These are phyloP conservation scores for Diaporthe amygdali DNA, from an alignment of 2,329 filamentous ascomycete species.

Conservation along the genomic window DNA sequence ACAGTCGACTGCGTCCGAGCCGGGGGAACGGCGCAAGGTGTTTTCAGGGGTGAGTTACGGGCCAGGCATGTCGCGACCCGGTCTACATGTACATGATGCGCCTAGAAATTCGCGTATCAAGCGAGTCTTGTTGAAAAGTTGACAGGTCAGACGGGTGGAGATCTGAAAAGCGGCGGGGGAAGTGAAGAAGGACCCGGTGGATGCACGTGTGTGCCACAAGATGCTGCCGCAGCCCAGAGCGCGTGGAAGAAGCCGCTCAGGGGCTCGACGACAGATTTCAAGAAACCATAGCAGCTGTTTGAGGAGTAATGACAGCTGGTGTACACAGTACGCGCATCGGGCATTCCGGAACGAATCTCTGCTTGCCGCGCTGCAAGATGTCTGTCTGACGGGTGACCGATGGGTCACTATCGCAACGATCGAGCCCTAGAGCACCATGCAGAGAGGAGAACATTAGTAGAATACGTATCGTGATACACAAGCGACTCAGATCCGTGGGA, in stretches of 20 bases:
- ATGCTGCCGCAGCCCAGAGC: conserved; percentile 8
- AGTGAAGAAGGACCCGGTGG: neutral
- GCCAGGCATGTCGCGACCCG: neutral
- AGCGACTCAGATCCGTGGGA: neutral
- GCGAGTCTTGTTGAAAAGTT: conserved; percentile 4
- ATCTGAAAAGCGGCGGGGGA: conserved; percentile 24
- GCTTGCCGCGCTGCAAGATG: conserved; percentile 11
- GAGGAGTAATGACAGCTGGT: neutral
- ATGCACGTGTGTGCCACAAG: conserved; percentile 15
- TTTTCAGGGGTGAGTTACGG: conserved; percentile 7
- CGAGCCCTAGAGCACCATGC: neutral
- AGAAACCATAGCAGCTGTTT: conserved; percentile 5
- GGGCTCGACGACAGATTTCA: neutral
- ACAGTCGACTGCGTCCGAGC: conserved; percentile 10
- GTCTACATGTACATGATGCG: conserved; percentile 3
- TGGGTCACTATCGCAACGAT: neutral
- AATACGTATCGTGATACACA: neutral
- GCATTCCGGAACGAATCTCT: neutral
- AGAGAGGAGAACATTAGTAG: neutral
- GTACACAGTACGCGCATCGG: neutral
- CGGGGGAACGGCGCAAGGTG: neutral
- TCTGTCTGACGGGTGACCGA: conserved; percentile 12
- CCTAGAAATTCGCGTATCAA: conserved; percentile 1
- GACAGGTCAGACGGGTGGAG: conserved; percentile 24
- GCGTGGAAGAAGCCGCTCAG: conserved; percentile 14